A percentile compares a stretch with the other conserved stretches of the same genome.
Evolutionary conservation across 177 flowering plant genomes (phyloP).

Genomic region (Vitis hybrid): DNA sequence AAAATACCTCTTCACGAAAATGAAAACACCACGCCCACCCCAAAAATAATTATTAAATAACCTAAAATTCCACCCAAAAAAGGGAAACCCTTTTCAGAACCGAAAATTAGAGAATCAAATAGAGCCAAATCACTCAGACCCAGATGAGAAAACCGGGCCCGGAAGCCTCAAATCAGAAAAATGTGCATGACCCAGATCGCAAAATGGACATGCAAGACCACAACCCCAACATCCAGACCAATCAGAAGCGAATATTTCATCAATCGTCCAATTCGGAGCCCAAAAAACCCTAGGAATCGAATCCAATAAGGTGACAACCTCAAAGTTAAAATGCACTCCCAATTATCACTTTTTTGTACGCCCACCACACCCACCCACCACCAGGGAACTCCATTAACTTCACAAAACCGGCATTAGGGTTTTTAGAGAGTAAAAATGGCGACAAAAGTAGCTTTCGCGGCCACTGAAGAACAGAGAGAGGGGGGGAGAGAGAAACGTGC

Average conservation of each 20-base stretch:
- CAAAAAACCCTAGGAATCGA: conserved; percentile 11
- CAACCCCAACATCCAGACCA: background rate
- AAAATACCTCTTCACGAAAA: background rate
- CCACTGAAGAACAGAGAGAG: conserved; percentile 2
- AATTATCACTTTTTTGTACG: conserved; percentile 1
- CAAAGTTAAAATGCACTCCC: conserved; percentile 2
- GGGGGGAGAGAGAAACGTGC: conserved; percentile 19
- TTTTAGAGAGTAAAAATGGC: background rate
- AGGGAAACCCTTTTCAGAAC: conserved; percentile 3
- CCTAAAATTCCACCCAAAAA: conserved; percentile 1
- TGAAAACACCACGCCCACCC: background rate
- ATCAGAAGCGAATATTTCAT: background rate
- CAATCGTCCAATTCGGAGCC: background rate
- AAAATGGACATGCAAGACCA: conserved; percentile 14
- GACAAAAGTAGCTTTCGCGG: background rate
- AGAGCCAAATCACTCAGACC: background rate
- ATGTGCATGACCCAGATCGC: conserved; percentile 20
- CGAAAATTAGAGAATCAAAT: background rate
- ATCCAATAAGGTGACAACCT: conserved; percentile 10
- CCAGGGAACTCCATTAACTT: background rate
- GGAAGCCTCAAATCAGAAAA: background rate
- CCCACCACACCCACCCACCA: conserved; percentile 4
- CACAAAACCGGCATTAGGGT: background rate
- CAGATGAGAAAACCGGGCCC: background rate
- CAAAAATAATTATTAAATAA: background rate